These are phyloP conservation scores for Raphanus sativus DNA, from an alignment of 345 rosid species.

Conservation along the genomic window DNA sequence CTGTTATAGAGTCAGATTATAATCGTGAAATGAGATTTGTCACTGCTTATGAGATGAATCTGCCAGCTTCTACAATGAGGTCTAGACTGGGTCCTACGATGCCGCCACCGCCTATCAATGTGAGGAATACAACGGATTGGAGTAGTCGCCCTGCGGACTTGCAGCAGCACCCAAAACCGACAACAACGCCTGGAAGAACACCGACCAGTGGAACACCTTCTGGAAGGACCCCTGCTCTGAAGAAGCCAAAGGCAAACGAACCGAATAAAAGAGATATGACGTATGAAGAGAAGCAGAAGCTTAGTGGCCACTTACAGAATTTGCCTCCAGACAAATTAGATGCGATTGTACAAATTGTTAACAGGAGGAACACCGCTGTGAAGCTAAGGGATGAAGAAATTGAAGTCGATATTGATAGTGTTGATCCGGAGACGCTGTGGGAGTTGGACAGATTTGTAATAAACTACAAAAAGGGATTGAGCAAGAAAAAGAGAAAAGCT, in stretches of 20 bases:
- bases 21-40: conserved; percentile 65
- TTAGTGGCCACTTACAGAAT: conserved; percentile 83
- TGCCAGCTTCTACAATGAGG: conserved; percentile 52
- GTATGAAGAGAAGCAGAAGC: conserved; percentile 95
- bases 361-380: conserved; percentile 82
- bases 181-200: conserved; percentile 55
- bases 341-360: conserved; percentile 87
- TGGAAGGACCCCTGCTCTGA: conserved; percentile 72
- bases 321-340: conserved; percentile 94
- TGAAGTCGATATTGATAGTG: conserved; percentile 96
- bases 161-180: conserved; percentile 47
- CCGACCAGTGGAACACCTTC: conserved; percentile 37
- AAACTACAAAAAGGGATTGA: conserved; percentile 91
- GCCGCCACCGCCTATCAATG: conserved; percentile 66
- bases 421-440: conserved; percentile 98
- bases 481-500: conserved; percentile 96
- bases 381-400: conserved; percentile 86
- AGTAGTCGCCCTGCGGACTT: conserved; percentile 50
- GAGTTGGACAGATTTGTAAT: conserved; percentile 96
- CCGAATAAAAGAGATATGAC: conserved; percentile 96
- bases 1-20: conserved; percentile 72
- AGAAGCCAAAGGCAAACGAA: conserved; percentile 97
- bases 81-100: conserved; percentile 62
- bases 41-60: conserved; percentile 53
- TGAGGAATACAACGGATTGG: conserved; percentile 76